A percentile compares a stretch with the other conserved stretches of the same genome.
Conservation (phyloP, 768 basidiomycete species). For the Neoboletus subvelutipes region DNA sequence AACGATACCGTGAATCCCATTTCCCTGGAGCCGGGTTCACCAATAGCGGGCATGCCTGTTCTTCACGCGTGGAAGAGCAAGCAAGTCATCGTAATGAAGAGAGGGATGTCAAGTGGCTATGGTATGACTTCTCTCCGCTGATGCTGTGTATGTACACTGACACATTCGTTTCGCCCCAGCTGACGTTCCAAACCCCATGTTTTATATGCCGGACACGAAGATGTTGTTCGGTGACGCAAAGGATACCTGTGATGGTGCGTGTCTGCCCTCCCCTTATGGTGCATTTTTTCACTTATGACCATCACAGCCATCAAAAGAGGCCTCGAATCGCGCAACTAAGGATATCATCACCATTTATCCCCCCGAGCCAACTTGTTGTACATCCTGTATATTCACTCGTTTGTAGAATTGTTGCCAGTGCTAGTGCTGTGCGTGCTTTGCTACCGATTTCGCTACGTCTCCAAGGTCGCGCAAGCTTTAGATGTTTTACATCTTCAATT, state of each 20-base stretch:
- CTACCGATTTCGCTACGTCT: background rate
- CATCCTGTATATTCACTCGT: conserved; percentile 23
- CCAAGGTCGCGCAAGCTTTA: background rate
- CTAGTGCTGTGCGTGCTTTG: background rate
- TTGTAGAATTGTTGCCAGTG: conserved; percentile 9
- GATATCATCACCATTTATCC: background rate
- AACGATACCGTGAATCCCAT: conserved; percentile 94
- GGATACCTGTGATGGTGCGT: conserved; percentile 80
- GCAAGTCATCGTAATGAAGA: conserved; percentile 90
- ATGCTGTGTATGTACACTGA: background rate
- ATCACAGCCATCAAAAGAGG: conserved; percentile 57
- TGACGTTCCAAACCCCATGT: conserved; percentile 92
- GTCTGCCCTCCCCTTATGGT: background rate
- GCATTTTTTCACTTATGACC: background rate
- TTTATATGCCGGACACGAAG: conserved; percentile 86
- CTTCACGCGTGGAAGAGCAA: conserved; percentile 93
- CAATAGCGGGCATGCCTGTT: conserved; percentile 92
- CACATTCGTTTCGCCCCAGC: conserved; percentile 41
- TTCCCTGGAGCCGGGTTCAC: conserved; percentile 79
- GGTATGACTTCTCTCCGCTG: conserved; percentile 43
- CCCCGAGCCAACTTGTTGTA: conserved; percentile 11
- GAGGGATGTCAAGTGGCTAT: conserved; percentile 86
- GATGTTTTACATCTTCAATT: conserved; percentile 8
- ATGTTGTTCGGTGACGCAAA: conserved; percentile 94
- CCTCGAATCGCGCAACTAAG: conserved; percentile 40